Evolutionary conservation across 2,329 filamentous ascomycete species (phyloP).

Genomic region (Exophiala dermatitidis): DNA sequence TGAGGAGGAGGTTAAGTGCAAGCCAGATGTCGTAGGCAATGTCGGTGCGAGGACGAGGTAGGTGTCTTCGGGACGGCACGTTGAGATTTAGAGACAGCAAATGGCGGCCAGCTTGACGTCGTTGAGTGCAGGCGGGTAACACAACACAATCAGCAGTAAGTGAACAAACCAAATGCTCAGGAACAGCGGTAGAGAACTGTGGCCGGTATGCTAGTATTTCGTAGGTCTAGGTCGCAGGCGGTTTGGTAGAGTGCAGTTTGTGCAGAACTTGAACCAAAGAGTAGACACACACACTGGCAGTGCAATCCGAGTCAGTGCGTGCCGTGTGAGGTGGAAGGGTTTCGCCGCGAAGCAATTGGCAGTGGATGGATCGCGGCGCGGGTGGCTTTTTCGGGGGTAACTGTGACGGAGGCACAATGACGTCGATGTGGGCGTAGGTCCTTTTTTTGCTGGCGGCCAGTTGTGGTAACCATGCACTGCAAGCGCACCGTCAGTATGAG

Average conservation of each 20-base stretch:
- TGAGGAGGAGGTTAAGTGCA: not conserved
- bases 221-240: not conserved
- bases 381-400: not conserved
- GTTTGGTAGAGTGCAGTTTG: not conserved
- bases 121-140: not conserved
- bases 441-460: not conserved
- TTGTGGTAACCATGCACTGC: no score
- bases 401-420: constrained; percentile 1
- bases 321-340: not conserved
- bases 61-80: not conserved
- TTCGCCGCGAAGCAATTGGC: not conserved
- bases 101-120: not conserved
- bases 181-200: not conserved
- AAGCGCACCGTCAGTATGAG: no score
- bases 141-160: not conserved
- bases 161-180: not conserved
- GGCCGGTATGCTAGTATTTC: not conserved
- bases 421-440: not conserved
- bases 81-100: not conserved
- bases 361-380: not conserved
- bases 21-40: not conserved
- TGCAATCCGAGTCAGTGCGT: not conserved
- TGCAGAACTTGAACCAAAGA: not conserved
- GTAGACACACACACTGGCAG: not conserved
- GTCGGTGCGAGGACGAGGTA: not conserved